Conservation (phyloP, 192 early-diverging fungal genomes). For the Paraglomus occultum region DNA sequence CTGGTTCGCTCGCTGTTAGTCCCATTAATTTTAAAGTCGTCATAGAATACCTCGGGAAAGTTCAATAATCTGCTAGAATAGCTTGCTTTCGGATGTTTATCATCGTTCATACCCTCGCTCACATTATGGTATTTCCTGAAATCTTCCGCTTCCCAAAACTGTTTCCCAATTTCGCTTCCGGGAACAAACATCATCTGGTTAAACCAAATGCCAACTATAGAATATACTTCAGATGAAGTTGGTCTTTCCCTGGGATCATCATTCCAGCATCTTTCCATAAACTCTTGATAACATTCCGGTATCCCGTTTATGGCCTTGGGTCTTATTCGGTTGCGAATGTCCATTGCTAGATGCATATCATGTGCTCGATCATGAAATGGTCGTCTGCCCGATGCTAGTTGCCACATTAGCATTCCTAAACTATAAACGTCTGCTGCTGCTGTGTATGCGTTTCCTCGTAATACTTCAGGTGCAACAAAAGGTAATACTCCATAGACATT, state of each 20-base stretch:
- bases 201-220: no score
- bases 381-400: slow-evolving; percentile 36
- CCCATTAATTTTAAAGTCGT: no score
- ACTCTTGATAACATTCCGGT: not conserved
- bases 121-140: no score
- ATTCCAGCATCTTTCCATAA: slow-evolving; percentile 22
- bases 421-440: slow-evolving; percentile 42
- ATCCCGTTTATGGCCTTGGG: not conserved
- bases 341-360: not conserved
- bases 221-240: no score
- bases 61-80: slow-evolving; percentile 20
- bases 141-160: no score
- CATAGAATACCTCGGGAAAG: no score
- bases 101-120: no score
- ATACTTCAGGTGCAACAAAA: slow-evolving; percentile 41
- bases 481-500: slow-evolving; percentile 39
- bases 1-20: no score
- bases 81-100: slow-evolving; percentile 16
- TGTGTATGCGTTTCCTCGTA: slow-evolving; percentile 35
- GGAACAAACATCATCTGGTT: no score
- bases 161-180: no score
- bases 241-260: slow-evolving; percentile 14
- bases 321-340: not conserved
- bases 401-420: slow-evolving; percentile 44
- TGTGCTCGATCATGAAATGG: slow-evolving; percentile 21